These are phyloP conservation scores for Dipodascopsis tothii DNA, from an alignment of 805 yeast genomes.

Conservation along the genomic window DNA sequence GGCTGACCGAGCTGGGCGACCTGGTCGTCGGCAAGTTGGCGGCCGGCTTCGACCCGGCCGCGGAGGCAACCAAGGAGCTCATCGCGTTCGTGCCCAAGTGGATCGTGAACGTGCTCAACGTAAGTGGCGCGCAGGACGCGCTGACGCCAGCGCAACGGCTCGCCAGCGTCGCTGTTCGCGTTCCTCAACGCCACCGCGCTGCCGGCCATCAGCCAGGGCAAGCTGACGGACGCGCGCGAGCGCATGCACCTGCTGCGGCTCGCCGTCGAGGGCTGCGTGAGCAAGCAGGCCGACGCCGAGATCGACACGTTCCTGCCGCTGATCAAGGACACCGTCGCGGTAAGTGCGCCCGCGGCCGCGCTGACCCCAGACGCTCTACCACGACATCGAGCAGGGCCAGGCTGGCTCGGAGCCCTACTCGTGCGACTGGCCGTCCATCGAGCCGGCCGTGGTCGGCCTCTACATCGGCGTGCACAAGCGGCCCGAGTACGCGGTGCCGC, in stretches of 20 bases:
- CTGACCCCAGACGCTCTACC: not conserved
- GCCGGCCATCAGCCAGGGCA: conserved; percentile 12
- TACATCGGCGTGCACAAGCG: conserved; percentile 12
- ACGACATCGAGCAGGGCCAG: not conserved
- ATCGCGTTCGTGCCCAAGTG: conserved; percentile 10
- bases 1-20: conserved; percentile 9
- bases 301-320: conserved; percentile 14
- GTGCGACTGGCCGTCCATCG: conserved; percentile 15
- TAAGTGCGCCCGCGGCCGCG: not conserved
- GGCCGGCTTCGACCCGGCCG: conserved; percentile 1
- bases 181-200: conserved; percentile 8
- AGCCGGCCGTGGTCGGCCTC: conserved; percentile 11
- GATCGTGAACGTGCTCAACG: conserved; percentile 12
- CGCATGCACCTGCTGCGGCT: conserved; percentile 8
- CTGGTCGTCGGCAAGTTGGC: conserved; percentile 5
- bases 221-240: conserved; percentile 2
- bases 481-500: conserved; percentile 17
- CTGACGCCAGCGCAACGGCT: conserved; percentile 6
- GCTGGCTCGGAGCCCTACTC: not conserved
- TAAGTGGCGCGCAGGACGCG: not conserved
- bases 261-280: conserved; percentile 16
- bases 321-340: conserved; percentile 8
- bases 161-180: conserved; percentile 10
- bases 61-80: conserved; percentile 2
- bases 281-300: conserved; percentile 14